Conservation (phyloP, 495 filamentous ascomycete genomes). For the Astrocystis sublimbata region DNA sequence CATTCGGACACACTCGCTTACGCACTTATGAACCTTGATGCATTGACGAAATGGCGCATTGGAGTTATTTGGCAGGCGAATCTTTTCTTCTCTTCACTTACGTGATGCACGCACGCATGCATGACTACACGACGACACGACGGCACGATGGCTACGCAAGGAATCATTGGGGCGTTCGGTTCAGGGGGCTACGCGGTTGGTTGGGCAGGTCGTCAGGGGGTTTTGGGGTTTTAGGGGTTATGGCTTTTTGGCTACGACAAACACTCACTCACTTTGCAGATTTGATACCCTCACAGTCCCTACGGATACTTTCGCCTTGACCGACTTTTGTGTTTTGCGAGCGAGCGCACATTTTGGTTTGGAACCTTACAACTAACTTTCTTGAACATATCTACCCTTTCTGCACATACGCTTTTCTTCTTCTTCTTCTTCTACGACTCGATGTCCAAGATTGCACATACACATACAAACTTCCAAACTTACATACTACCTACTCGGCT, state of each 20-base stretch:
- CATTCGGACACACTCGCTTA: not conserved
- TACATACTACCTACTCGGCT: not conserved
- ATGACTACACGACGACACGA: too few relatives aligned
- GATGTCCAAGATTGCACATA: constrained; percentile 6
- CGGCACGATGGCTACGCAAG: too few relatives aligned
- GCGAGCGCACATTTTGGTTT: too few relatives aligned
- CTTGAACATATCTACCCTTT: constrained; percentile 7
- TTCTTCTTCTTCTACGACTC: constrained; percentile 23
- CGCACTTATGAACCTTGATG: not conserved
- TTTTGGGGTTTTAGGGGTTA: not conserved
- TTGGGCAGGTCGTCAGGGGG: not conserved
- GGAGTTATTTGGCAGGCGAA: not conserved
- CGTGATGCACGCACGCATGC: constrained; percentile 9
- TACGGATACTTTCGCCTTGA: too few relatives aligned
- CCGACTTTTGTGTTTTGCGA: too few relatives aligned
- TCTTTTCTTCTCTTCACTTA: not conserved
- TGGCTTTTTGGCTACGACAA: constrained; percentile 8
- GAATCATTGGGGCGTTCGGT: not conserved
- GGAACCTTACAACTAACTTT: too few relatives aligned
- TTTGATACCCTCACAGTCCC: too few relatives aligned
- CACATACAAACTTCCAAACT: not conserved
- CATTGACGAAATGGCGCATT: constrained; percentile 5
- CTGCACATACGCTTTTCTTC: constrained; percentile 22
- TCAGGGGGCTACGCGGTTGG: too few relatives aligned
- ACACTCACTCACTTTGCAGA: constrained; percentile 7